Base-by-base conservation (phyloP, 164 flowering plant genomes). In the Umbilicus rupestris region DNA sequence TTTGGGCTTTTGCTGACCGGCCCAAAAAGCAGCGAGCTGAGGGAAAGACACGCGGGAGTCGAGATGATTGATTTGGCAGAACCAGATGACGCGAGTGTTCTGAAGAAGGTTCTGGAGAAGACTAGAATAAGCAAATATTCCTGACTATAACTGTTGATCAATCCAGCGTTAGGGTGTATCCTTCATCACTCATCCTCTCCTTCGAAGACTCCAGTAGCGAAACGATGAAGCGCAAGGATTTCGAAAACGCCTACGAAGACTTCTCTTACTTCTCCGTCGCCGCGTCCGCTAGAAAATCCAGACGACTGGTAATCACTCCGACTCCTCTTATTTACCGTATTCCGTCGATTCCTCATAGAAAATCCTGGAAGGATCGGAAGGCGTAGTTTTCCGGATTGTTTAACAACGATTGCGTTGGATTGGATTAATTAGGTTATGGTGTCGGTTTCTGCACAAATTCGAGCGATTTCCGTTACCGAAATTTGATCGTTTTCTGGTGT, bases 221-320 rank as follows among this genome's bases (percentile, higher is more conserved):
- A 52, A 8, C 60, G 19, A 52, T 55, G 60, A 55, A 55, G 33
- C 60, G 60, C 60, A 55, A 55, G 60, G 60, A 55, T 55, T 55
- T 55, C 33, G 60, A 55, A 14, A 28, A 55, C 59, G 59, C 31
- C 3, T 52, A 24, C 16, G 59, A 52, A 11, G 59, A 55, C 33
- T 55, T 55, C 60, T 55, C 17, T 15, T 28, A 17, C 60, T 55
- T 29, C 33, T 55, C 60, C 19, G 11, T n/a, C 59, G 55, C 55
- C 22, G 55, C 55, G 3, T 55, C 60, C 17, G 33, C 60, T 28
- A 30, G 60, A 12, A 55, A 55, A 55, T 55, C 60, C 33, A 28
- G 60, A 19, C 60, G 60, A 14, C 33, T 55, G 60, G 60, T 55
- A 55, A 26, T n/a, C 19, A 8, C 16, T 26, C 55, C 33, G 55